These are phyloP conservation scores for Colletotrichum sublineola DNA, from an alignment of 2,329 filamentous ascomycete species.

Conservation along the genomic window DNA sequence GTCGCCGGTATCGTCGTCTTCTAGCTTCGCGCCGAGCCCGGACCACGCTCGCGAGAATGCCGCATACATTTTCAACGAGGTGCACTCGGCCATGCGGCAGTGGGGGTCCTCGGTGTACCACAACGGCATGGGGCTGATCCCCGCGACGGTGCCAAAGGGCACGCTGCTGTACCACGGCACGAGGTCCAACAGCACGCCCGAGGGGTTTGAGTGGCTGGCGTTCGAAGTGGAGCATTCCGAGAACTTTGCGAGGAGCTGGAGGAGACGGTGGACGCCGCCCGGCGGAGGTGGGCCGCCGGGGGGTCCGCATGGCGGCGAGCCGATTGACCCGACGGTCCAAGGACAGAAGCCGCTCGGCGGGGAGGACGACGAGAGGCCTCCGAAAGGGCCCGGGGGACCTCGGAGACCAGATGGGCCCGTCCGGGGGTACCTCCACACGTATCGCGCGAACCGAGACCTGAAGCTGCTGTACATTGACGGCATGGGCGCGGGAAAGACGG, in stretches of 20 bases:
- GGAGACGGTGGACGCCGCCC: constrained; percentile 4
- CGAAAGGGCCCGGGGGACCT: background rate
- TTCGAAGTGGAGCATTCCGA: constrained; percentile 83
- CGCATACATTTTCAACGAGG: constrained; percentile 78
- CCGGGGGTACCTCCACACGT: constrained; percentile 76
- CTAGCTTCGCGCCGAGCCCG: constrained; percentile 49
- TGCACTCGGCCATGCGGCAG: constrained; percentile 79
- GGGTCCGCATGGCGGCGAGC: background rate
- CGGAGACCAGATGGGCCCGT: background rate
- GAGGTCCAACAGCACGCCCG: constrained; percentile 57
- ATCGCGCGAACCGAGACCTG: constrained; percentile 69
- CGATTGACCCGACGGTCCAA: background rate
- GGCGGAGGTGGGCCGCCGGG: background rate
- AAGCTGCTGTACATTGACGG: constrained; percentile 78
- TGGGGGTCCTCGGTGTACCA: constrained; percentile 81
- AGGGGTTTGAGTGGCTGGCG: constrained; percentile 77
- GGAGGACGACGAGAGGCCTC: constrained; percentile 16
- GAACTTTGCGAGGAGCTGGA: constrained; percentile 65
- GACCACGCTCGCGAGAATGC: constrained; percentile 64
- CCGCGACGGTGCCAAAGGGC: constrained; percentile 73
- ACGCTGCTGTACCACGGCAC: constrained; percentile 78
- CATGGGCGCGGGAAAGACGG: constrained; percentile 75
- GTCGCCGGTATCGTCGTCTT: background rate
- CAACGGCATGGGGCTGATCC: constrained; percentile 81
- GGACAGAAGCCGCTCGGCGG: constrained; percentile 3